These are phyloP conservation scores for Tremellales sp. DNA, from an alignment of 1,284 basidiomycete genomes.

Conservation along the genomic window DNA sequence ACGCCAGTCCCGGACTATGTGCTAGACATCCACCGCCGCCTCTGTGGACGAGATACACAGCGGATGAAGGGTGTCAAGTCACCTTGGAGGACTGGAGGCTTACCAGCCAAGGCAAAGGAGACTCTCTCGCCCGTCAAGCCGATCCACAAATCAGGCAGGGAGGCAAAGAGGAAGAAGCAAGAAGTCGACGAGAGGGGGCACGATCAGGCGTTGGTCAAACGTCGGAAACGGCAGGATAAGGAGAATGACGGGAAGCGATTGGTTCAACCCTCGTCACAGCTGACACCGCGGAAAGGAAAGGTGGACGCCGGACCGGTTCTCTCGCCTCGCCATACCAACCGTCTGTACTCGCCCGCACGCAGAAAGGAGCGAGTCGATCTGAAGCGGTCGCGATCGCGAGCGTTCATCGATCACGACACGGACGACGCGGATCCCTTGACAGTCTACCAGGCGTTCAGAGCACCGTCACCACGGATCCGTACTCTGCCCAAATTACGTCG, in stretches of 20 bases:
- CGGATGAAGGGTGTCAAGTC: slow-evolving; percentile 7
- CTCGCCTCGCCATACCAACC: too few relatives aligned
- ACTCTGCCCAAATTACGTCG: too few relatives aligned
- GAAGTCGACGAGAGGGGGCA: slow-evolving; percentile 8
- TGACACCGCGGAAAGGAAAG: too few relatives aligned
- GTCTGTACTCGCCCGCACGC: too few relatives aligned
- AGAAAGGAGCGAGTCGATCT: too few relatives aligned
- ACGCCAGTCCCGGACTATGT: slow-evolving; percentile 28
- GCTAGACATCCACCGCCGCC: slow-evolving; percentile 17
- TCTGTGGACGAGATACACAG: slow-evolving; percentile 22
- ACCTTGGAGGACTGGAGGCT: slow-evolving; percentile 14
- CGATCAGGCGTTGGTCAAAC: slow-evolving; percentile 3
- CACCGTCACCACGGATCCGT: too few relatives aligned
- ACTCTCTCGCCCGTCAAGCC: background rate
- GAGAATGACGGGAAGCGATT: slow-evolving; percentile 6
- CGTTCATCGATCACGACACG: too few relatives aligned
- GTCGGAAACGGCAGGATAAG: slow-evolving; percentile 1
- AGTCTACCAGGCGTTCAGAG: too few relatives aligned
- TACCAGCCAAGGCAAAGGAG: background rate
- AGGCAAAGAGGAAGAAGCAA: slow-evolving; percentile 2
- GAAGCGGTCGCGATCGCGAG: too few relatives aligned
- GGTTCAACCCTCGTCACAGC: slow-evolving; percentile 7
- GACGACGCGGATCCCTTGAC: too few relatives aligned
- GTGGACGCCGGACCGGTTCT: too few relatives aligned
- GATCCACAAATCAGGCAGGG: slow-evolving; percentile 1